These are phyloP conservation scores for Daedalea quercina DNA, from an alignment of 768 basidiomycete genomes.

Conservation along the genomic window DNA sequence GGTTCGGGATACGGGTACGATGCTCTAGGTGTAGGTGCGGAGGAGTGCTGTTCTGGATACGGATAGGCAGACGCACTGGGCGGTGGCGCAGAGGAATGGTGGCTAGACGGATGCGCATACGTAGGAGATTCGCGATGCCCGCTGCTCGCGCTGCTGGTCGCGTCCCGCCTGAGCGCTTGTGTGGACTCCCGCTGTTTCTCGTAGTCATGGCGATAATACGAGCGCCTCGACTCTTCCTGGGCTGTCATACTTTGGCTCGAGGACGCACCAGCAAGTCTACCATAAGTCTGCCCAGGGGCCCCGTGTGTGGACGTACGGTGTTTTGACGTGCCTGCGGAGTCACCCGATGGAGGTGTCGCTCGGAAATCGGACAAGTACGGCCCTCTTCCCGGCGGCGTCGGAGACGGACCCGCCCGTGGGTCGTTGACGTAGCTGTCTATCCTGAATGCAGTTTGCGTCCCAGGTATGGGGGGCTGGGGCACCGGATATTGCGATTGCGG, in stretches of 20 bases:
- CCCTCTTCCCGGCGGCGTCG: slow-evolving; percentile 3
- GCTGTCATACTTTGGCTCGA: neutral
- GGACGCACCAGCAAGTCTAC: neutral
- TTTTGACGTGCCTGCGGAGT: too few relatives aligned
- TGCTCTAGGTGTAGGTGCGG: neutral
- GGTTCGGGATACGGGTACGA: neutral
- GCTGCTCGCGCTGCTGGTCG: too few relatives aligned
- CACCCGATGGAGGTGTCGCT: neutral
- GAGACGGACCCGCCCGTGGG: slow-evolving; percentile 1
- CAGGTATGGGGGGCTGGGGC: neutral
- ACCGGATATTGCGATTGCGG: neutral
- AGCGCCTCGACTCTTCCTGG: slow-evolving; percentile 1
- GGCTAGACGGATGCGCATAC: neutral
- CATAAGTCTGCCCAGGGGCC: too few relatives aligned
- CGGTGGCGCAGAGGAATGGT: neutral
- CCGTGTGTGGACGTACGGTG: too few relatives aligned
- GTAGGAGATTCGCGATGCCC: neutral
- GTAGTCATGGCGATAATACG: slow-evolving; percentile 17
- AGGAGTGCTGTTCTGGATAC: neutral
- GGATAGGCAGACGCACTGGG: neutral
- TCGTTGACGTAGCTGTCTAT: slow-evolving; percentile 11
- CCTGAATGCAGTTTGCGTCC: slow-evolving; percentile 11
- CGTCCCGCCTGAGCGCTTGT: slow-evolving; percentile 3
- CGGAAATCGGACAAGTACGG: slow-evolving; percentile 11
- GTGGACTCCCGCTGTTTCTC: slow-evolving; percentile 11